Conservation (phyloP, 805 yeast species). For the Komagataella pastoris region DNA sequence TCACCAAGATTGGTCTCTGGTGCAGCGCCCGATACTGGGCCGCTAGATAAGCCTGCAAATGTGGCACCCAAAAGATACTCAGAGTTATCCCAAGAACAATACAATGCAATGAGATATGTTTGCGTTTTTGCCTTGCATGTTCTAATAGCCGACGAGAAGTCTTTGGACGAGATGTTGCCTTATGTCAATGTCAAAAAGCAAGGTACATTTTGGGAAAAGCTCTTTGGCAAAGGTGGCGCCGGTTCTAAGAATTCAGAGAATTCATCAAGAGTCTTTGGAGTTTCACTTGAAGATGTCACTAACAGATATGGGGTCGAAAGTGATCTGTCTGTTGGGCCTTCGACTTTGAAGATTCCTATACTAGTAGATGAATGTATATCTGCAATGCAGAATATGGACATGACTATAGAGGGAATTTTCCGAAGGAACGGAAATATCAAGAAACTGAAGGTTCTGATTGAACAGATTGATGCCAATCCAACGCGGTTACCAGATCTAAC, state of each 20-base stretch:
- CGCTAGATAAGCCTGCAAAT: slow-evolving; percentile 3
- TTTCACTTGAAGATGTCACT: slow-evolving; percentile 56
- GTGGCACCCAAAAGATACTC: slow-evolving; percentile 40
- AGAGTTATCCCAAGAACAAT: slow-evolving; percentile 45
- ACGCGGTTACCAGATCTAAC: slow-evolving; percentile 56
- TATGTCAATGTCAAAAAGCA: slow-evolving; percentile 29
- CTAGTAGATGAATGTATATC: slow-evolving; percentile 76
- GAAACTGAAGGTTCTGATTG: slow-evolving; percentile 59
- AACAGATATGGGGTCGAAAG: slow-evolving; percentile 69
- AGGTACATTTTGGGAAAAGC: slow-evolving; percentile 40
- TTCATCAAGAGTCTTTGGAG: slow-evolving; percentile 54
- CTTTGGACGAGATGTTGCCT: slow-evolving; percentile 25
- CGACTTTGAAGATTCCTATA: slow-evolving; percentile 68
- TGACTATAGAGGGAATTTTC: slow-evolving; percentile 93
- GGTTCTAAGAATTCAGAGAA: slow-evolving; percentile 1
- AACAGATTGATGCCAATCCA: slow-evolving; percentile 62
- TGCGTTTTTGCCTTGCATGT: slow-evolving; percentile 38
- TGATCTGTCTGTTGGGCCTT: slow-evolving; percentile 73
- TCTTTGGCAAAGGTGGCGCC: slow-evolving; percentile 12
- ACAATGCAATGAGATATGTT: slow-evolving; percentile 42
- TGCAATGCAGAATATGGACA: slow-evolving; percentile 78
- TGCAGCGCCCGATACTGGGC: slow-evolving; percentile 1
- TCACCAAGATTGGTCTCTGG: slow-evolving; percentile 1
- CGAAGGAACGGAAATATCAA: slow-evolving; percentile 93
- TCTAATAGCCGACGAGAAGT: slow-evolving; percentile 11